Conservation (phyloP, 2,329 filamentous ascomycete genomes). For the Aureobasidium mangrovei region DNA sequence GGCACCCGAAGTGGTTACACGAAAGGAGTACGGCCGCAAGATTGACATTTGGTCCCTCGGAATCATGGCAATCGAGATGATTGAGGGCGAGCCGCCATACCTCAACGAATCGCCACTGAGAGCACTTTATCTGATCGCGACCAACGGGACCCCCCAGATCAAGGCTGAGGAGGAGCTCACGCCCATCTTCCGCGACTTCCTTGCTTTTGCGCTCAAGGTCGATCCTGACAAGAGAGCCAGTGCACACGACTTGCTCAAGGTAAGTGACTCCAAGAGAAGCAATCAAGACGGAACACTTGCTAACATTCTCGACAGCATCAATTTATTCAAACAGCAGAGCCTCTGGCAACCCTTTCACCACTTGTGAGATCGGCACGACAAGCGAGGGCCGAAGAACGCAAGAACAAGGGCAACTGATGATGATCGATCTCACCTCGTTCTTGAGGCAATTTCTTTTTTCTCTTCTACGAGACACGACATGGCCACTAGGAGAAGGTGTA, state of each 20-base stretch:
- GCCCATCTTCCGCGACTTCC: constrained; percentile 77
- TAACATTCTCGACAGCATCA: constrained; percentile 29
- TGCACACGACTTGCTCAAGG: constrained; percentile 84
- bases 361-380: constrained; percentile 78
- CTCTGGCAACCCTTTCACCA: constrained; percentile 63
- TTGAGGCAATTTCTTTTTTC: not conserved
- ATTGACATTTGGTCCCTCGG: constrained; percentile 98
- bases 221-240: constrained; percentile 95
- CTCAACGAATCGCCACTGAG: constrained; percentile 88
- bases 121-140: constrained; percentile 91
- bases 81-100: constrained; percentile 95
- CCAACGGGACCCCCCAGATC: constrained; percentile 88
- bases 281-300: constrained; percentile 10
- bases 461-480: constrained; percentile 12
- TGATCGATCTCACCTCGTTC: not conserved
- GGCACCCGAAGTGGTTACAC: constrained; percentile 94
- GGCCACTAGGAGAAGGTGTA: not conserved
- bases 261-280: constrained; percentile 42
- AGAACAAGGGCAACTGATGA: constrained; percentile 36
- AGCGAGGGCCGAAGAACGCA: constrained; percentile 68
- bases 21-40: constrained; percentile 96
- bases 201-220: constrained; percentile 88
- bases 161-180: constrained; percentile 84
- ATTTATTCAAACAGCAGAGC: constrained; percentile 45
- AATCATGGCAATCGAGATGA: constrained; percentile 99